Base-by-base conservation (phyloP, 2,329 filamentous ascomycete genomes). In the Cladorrhinum sp. region DNA sequence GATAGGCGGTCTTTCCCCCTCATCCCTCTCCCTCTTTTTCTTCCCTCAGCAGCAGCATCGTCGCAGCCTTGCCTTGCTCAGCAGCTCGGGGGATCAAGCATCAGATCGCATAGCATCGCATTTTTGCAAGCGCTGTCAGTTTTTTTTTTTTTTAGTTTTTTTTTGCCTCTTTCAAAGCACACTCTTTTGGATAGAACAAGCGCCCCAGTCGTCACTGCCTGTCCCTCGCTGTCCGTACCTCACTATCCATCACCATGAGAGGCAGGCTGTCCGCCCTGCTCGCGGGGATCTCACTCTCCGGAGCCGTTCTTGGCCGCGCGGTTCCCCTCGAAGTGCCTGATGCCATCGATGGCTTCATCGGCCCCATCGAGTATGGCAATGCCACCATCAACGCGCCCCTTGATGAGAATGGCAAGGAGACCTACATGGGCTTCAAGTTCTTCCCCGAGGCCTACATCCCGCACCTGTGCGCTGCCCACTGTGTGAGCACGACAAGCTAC, bases 321-420 rank as follows among this genome's bases (percentile, higher is more conserved):
- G 53, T 26, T 42, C 30, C 5, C 14, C 9, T 33, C 14, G 56
- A 58, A 3, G 7, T 14, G 14, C 61, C 57, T 5, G 56, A 61
- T 39, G 7, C 42, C n/a, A 61, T 63, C 24, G 46, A 59, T 12
- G 62, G 62, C 18, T 63, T 59, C 56, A 14, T 26, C n/a, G 62
- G 62, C 21, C 62, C 62, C n/a, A 57, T 61, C n/a, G 5, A 21
- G n/a, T 61, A 59, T 36, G 62, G 58, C 20, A 52, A 63, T 36
- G 51, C 55, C n/a, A 57, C 58, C 53, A 59, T 63, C 58, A 63
- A 63, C 36, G 62, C 62, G 1, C 62, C 62, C 18, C 28, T 63
- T n/a, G 62, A 61, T 36, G 39, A 57, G 55, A 39, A 61, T 51
- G 58, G 62, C 48, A 55, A 55, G 36, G 56, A 63, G 2, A 63